These are phyloP conservation scores for Xylaria sp. DNA, from an alignment of 2,329 filamentous ascomycete species.

Conservation along the genomic window DNA sequence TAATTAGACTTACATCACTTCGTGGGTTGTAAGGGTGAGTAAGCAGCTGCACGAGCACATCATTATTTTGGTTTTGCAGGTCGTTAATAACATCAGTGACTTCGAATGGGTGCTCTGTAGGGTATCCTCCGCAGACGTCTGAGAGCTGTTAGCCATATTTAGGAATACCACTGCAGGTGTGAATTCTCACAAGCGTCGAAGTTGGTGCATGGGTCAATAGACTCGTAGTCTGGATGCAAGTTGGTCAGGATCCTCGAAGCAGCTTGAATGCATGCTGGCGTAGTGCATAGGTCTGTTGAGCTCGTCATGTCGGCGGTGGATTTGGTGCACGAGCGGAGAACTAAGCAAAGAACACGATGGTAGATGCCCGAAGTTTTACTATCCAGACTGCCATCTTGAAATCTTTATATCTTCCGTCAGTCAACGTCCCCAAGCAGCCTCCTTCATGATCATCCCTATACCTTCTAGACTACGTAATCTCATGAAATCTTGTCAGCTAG, in stretches of 20 bases:
- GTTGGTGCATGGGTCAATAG: slow-evolving; percentile 14
- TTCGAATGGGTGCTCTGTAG: not conserved
- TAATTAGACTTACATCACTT: slow-evolving; percentile 3
- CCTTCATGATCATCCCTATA: too few relatives aligned
- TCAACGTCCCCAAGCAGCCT: too few relatives aligned
- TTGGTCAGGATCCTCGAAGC: slow-evolving; percentile 8
- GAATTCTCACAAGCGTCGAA: slow-evolving; percentile 13
- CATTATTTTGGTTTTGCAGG: not conserved
- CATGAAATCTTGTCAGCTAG: too few relatives aligned
- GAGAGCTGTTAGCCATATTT: not conserved
- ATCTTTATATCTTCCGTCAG: too few relatives aligned
- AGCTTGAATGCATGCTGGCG: slow-evolving; percentile 5
- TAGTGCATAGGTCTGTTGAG: not conserved
- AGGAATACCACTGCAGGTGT: not conserved
- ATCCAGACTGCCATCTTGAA: too few relatives aligned
- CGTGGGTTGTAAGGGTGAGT: slow-evolving; percentile 2
- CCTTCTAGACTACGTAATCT: too few relatives aligned
- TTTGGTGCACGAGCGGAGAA: too few relatives aligned
- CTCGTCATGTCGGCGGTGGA: not conserved
- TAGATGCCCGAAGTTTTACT: too few relatives aligned
- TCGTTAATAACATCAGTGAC: not conserved
- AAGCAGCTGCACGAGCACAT: slow-evolving; percentile 1
- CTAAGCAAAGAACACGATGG: too few relatives aligned
- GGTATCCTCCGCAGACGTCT: slow-evolving; percentile 14
- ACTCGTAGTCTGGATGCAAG: slow-evolving; percentile 13